A percentile compares a stretch with the other conserved stretches of the same genome.
Evolutionary conservation across 768 basidiomycete genomes (phyloP).

Genomic region (Termitomyces sp.): DNA sequence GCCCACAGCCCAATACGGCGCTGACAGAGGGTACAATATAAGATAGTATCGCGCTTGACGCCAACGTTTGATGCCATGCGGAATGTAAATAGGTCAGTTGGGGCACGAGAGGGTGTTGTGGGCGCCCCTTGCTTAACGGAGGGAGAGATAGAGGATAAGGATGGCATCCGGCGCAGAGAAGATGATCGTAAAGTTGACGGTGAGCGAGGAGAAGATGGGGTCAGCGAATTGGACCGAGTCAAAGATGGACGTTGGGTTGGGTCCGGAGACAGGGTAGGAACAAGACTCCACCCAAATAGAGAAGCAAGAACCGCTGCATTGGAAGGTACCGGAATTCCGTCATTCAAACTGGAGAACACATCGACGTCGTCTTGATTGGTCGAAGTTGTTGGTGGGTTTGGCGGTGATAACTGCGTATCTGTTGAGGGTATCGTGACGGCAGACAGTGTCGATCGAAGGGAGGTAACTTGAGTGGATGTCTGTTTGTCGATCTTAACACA

Average conservation of each 20-base stretch:
- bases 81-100: conserved; percentile 18
- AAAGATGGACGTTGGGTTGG: conserved; percentile 23
- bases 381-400: background rate
- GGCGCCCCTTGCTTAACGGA: conserved; percentile 12
- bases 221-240: conserved; percentile 27
- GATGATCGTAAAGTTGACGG: conserved; percentile 31
- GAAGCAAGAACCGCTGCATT: conserved; percentile 40
- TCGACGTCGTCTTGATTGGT: conserved; percentile 10
- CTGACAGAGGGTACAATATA: conserved; percentile 69
- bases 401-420: conserved; percentile 6
- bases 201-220: conserved; percentile 29
- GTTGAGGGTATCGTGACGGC: conserved; percentile 18
- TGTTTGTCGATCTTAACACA: conserved; percentile 19
- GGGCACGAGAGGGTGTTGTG: conserved; percentile 9
- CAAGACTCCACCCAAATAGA: conserved; percentile 47
- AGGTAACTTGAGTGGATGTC: conserved; percentile 54
- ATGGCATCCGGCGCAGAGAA: conserved; percentile 21
- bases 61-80: conserved; percentile 21
- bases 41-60: conserved; percentile 41
- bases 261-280: conserved; percentile 29
- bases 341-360: conserved; percentile 10
- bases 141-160: conserved; percentile 7
- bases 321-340: conserved; percentile 21
- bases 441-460: conserved; percentile 43
- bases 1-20: conserved; percentile 80